Base-by-base conservation (phyloP, 2,329 filamentous ascomycete genomes). In the Seiridium unicorne region DNA sequence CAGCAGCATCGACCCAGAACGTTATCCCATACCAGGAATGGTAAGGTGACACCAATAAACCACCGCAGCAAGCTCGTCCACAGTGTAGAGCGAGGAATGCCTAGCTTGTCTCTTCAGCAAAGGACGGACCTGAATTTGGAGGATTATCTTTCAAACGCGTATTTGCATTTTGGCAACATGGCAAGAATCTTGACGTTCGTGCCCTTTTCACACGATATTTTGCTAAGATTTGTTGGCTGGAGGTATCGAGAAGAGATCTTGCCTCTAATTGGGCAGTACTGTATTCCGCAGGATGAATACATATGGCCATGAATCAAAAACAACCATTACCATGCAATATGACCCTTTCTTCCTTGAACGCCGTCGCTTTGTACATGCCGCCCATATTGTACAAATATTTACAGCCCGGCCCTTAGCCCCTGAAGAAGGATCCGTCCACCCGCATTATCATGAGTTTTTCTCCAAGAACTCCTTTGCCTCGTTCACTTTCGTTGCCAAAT, bases 401-500 rank as follows among this genome's bases (percentile, higher is more conserved):
- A 59, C 56, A 56, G 36, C 34, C 38, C 46, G 40, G 13, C 35
- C 48, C 18, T 31, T 46, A 10, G 5, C 46, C 35, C 13, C 40
- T 26, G 49, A 42, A n/a, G 13, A 7, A 35, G n/a, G 0, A 9
- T 13, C 13, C 35, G 48, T 44, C 18, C 34, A 47, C 48, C 8
- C 13, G 42, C 48, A 6, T 32, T 2, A 69, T 42, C 56, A 64
- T 11, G 62, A 61, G 57, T 79, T 81, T 77, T 97, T 97, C 74
- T 99, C 95, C 66, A 99, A 74, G 64, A 98, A 86, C 74, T 98
- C 94, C 77, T 99, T 99, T 44, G 95, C 95, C 76, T 99, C 95
- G 78, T 99, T 99, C 73, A 99, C 90, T 77, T 99, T 99, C 58
- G 93, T 97, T 11, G 95, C 95, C 49, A 99, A 80, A 74, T 98